phyloP scores from a whole-genome alignment of 2,329 filamentous ascomycete species.

The Claviceps digitariae region DNA sequence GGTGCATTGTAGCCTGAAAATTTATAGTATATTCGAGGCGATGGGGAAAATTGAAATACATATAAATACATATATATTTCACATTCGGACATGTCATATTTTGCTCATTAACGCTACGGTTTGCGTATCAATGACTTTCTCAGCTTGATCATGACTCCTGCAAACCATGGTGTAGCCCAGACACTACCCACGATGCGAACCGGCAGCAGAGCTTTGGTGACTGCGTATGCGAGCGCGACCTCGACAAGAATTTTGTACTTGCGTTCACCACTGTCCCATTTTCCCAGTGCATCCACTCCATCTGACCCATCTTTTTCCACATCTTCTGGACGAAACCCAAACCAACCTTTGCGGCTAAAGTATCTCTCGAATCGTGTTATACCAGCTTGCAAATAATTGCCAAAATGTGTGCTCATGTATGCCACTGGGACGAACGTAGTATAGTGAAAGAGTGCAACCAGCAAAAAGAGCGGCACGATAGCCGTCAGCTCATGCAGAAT shows the following conservation, averaged over 20 bases:
- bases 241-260: constrained; percentile 47
- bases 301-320: constrained; percentile 7
- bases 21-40: constrained; percentile 3
- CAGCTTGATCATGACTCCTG: constrained; percentile 43
- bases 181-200: constrained; percentile 63
- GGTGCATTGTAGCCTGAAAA: neutral
- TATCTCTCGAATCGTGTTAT: constrained; percentile 65
- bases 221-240: constrained; percentile 78
- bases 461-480: constrained; percentile 60
- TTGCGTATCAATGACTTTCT: constrained; percentile 18
- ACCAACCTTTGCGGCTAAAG: constrained; percentile 69
- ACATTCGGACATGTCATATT: neutral
- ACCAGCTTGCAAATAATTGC: constrained; percentile 42
- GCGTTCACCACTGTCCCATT: constrained; percentile 26
- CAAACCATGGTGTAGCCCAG: constrained; percentile 90
- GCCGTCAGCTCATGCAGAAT: constrained; percentile 88
- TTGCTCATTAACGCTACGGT: constrained; percentile 7
- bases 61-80: neutral
- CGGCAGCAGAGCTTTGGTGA: constrained; percentile 77
- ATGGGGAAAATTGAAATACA: neutral
- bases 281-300: constrained; percentile 17
- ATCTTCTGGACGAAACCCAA: constrained; percentile 40
- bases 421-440: constrained; percentile 54
- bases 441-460: constrained; percentile 71
- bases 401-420: constrained; percentile 37